Percentiles rank a stretch among this genome's conserved stretches.
Evolutionary conservation across 2,329 filamentous ascomycete species (phyloP).

Genomic region (Paradendryphiella salina): DNA sequence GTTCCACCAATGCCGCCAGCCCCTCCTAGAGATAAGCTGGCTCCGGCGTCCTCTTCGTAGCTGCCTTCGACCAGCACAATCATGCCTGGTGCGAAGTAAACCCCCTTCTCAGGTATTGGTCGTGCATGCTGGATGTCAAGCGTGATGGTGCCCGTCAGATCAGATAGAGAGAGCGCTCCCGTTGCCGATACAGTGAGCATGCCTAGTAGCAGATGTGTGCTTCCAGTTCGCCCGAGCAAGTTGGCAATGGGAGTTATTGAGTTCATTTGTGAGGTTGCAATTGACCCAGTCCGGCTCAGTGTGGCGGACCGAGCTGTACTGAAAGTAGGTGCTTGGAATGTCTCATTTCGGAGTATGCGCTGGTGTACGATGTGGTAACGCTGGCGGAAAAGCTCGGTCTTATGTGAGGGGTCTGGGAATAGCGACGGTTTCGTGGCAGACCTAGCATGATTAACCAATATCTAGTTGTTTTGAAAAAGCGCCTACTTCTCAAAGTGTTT

Average conservation of each 20-base stretch:
- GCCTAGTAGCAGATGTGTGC: conserved; percentile 82
- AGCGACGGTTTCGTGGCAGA: conserved; percentile 49
- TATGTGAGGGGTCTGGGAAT: conserved; percentile 76
- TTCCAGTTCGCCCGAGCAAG: conserved; percentile 76
- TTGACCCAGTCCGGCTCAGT: conserved; percentile 63
- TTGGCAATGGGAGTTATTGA: conserved; percentile 86
- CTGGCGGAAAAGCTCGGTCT: conserved; percentile 84
- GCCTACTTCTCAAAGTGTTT: conserved; percentile 83
- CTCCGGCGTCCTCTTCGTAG: conserved; percentile 86
- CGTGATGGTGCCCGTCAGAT: conserved; percentile 83
- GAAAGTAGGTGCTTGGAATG: conserved; percentile 82
- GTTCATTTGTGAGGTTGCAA: conserved; percentile 60
- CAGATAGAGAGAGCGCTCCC: conserved; percentile 78
- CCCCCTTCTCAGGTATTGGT: conserved; percentile 79
- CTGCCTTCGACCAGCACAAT: conserved; percentile 91
- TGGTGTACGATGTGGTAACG: conserved; percentile 92
- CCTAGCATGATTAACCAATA: conserved; percentile 29
- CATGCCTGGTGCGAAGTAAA: conserved; percentile 95
- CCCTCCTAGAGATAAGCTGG: conserved; percentile 63
- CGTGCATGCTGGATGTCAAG: conserved; percentile 81
- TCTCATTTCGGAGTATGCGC: conserved; percentile 86
- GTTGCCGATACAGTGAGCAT: conserved; percentile 80
- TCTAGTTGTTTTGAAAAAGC: rapidly evolving
- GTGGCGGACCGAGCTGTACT: conserved; percentile 58
- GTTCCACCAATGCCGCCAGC: conserved; percentile 83